Percentiles rank a stretch among this genome's conserved stretches.
Conservation (phyloP, 768 basidiomycete species). For the Albatrellus ellisii region DNA sequence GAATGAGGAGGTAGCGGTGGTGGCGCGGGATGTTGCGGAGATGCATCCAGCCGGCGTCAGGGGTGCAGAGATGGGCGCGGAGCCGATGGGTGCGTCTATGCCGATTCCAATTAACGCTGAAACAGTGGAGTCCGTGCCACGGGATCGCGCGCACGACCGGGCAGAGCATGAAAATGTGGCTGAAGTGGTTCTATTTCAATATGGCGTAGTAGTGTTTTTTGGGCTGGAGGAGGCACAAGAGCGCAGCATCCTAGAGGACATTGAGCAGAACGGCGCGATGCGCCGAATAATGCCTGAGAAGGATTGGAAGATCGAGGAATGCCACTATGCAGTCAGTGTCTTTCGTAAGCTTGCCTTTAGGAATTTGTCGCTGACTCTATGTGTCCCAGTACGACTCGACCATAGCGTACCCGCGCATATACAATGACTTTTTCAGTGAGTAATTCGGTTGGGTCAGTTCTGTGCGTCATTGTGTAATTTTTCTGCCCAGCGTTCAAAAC, state of each 20-base stretch:
- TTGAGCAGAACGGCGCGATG: constrained; percentile 58
- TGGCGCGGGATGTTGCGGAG: no score
- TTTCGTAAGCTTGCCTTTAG: constrained; percentile 4
- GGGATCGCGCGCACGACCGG: neutral
- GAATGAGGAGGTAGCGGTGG: no score
- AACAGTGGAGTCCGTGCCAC: neutral
- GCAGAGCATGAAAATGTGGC: constrained; percentile 39
- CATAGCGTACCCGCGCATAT: constrained; percentile 81
- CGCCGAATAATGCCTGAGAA: constrained; percentile 45
- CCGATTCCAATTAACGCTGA: no score
- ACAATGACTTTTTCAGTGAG: constrained; percentile 93
- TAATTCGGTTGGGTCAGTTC: constrained; percentile 7
- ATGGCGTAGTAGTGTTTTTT: constrained; percentile 90
- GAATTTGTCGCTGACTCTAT: constrained; percentile 1
- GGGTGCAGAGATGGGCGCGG: no score
- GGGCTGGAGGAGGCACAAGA: constrained; percentile 75
- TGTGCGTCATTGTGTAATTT: neutral
- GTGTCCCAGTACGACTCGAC: constrained; percentile 58
- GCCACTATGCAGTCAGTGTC: constrained; percentile 68
- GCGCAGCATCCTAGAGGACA: constrained; percentile 71
- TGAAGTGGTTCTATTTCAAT: constrained; percentile 70
- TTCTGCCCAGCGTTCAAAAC: constrained; percentile 67
- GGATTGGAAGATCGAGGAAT: constrained; percentile 89
- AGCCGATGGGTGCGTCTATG: no score
- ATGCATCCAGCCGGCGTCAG: no score